These are phyloP conservation scores for Solanum peruvianum DNA, from an alignment of 257 asterid genomes.

Conservation along the genomic window DNA sequence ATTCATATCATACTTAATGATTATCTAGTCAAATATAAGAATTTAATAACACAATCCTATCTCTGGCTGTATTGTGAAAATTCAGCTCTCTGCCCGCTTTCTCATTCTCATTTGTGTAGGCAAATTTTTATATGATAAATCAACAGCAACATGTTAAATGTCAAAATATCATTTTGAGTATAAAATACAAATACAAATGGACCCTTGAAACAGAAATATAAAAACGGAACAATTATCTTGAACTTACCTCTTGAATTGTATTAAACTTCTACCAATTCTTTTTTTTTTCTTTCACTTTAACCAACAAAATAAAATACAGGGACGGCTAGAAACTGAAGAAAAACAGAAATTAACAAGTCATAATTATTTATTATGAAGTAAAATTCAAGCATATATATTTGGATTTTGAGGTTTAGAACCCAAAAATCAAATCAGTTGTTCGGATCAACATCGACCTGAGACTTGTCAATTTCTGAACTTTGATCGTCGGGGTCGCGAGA, in stretches of 20 bases:
- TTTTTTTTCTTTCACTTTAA: background rate
- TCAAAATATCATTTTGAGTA: background rate
- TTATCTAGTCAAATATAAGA: background rate
- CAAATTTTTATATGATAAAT: background rate
- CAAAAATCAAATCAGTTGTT: background rate
- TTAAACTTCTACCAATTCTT: background rate
- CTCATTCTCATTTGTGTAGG: background rate
- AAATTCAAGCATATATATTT: background rate
- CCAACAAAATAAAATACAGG: background rate
- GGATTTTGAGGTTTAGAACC: background rate
- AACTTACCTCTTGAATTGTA: background rate
- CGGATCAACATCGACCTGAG: background rate
- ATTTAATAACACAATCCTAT: background rate
- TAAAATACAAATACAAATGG: background rate
- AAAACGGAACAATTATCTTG: background rate
- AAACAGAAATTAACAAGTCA: background rate
- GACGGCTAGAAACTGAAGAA: background rate
- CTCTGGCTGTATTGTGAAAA: background rate
- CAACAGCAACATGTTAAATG: background rate
- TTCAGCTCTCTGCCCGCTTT: background rate
- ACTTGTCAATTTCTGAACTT: background rate
- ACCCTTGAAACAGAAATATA: background rate
- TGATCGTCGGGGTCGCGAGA: slow-evolving; percentile 35
- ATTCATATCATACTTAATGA: background rate
- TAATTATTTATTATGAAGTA: background rate